These are phyloP conservation scores for Candida sp. DNA, from an alignment of 1,139 yeast species.

Conservation along the genomic window DNA sequence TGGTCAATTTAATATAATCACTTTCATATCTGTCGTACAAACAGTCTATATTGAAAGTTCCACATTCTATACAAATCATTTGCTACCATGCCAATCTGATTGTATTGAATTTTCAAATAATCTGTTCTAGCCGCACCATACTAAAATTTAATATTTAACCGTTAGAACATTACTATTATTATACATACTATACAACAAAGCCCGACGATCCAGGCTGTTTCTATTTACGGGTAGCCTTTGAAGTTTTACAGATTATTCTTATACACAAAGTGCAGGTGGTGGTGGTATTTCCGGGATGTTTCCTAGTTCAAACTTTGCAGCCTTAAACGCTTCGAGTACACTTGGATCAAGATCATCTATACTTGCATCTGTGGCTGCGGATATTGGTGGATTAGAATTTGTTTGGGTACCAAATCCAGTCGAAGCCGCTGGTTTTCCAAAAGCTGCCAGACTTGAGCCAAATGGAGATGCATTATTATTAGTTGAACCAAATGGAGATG, in stretches of 20 bases:
- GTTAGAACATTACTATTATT: too few species aligned
- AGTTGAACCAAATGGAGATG: conserved; percentile 12
- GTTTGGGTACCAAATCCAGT: conserved; percentile 2
- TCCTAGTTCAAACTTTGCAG: conserved; percentile 56
- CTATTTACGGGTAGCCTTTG: neutral
- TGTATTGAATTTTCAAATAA: neutral
- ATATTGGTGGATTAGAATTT: neutral
- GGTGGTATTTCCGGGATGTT: conserved; percentile 80
- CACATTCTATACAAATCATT: conserved; percentile 93
- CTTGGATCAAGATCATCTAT: conserved; percentile 37
- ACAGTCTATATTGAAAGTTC: conserved; percentile 52
- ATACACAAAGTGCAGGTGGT: conserved; percentile 37
- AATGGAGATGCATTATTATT: conserved; percentile 8
- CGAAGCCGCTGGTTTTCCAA: conserved; percentile 1
- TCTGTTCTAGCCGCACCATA: neutral
- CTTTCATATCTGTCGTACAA: conserved; percentile 74
- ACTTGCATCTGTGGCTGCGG: conserved; percentile 4
- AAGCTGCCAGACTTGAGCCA: conserved; percentile 6
- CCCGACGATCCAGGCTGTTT: too few species aligned
- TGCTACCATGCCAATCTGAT: neutral
- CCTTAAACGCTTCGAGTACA: conserved; percentile 49
- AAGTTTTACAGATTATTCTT: neutral
- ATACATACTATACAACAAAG: neutral
- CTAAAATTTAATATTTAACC: neutral
- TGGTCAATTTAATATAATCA: conserved; percentile 76